phyloP scores from a whole-genome alignment of 2,329 filamentous ascomycete genomes.

The Pseudogymnoascus sp. region DNA sequence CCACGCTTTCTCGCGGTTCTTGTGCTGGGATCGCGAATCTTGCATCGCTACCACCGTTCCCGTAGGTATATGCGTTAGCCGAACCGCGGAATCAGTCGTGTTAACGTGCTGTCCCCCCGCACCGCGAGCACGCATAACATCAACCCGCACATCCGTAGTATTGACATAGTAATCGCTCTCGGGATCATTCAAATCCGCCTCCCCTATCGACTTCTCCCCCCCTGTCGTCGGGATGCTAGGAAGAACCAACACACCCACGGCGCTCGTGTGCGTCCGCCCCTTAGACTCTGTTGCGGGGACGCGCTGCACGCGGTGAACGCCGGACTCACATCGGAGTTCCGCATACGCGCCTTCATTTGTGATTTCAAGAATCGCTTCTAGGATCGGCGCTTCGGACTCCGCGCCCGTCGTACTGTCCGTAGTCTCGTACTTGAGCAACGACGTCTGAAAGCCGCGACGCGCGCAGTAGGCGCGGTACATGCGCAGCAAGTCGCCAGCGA shows the following conservation, averaged over 20 bases:
- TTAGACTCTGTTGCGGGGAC: conserved; percentile 86
- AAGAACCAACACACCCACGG: conserved; percentile 84
- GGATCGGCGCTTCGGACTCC: conserved; percentile 57
- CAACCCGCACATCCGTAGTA: conserved; percentile 68
- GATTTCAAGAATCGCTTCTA: conserved; percentile 83
- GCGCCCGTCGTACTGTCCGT: conserved; percentile 54
- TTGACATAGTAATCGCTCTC: conserved; percentile 88
- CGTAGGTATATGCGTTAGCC: conserved; percentile 83
- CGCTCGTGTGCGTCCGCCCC: conserved; percentile 87
- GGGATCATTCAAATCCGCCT: conserved; percentile 66
- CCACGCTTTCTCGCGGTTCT: conserved; percentile 86
- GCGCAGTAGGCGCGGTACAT: conserved; percentile 84
- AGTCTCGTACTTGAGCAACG: conserved; percentile 71
- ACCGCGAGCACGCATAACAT: conserved; percentile 86
- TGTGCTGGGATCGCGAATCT: conserved; percentile 80
- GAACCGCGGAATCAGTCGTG: conserved; percentile 92
- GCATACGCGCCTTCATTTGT: conserved; percentile 71
- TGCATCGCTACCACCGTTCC: conserved; percentile 85
- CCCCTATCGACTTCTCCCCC: conserved; percentile 38
- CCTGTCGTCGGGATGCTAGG: conserved; percentile 63
- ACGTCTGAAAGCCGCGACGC: conserved; percentile 55
- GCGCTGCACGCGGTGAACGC: conserved; percentile 90
- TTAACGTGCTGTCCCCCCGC: conserved; percentile 98
- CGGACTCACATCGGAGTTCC: conserved; percentile 74
- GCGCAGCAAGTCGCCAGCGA: conserved; percentile 74